Evolutionary conservation across 2,329 filamentous ascomycete species (phyloP).

Genomic region (Sphaceloma murrayae): DNA sequence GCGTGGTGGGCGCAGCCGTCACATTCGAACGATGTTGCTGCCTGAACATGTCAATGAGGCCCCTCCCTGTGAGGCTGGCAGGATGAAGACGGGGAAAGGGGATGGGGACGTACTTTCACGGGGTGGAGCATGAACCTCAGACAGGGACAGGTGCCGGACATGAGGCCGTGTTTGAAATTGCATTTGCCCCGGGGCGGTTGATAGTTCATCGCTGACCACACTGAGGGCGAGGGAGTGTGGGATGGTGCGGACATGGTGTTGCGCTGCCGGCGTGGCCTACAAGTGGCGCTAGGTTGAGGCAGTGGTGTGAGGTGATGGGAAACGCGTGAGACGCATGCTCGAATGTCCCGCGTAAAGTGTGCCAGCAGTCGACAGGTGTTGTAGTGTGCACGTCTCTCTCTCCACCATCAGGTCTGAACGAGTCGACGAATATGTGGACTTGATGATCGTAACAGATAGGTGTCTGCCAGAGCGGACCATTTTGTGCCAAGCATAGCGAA

Average conservation of each 20-base stretch:
- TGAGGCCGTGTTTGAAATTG: conserved; percentile 40
- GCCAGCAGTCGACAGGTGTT: too few species aligned
- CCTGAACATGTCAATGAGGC: too few species aligned
- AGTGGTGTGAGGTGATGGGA: too few species aligned
- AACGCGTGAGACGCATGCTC: too few species aligned
- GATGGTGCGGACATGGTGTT: too few species aligned
- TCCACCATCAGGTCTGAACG: too few species aligned
- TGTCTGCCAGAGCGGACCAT: background rate
- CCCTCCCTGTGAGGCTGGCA: too few species aligned
- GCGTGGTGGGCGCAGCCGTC: conserved; percentile 49
- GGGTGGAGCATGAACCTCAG: conserved; percentile 50
- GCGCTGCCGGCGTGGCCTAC: too few species aligned
- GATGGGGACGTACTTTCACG: conserved; percentile 41
- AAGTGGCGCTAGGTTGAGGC: too few species aligned
- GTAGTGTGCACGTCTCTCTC: too few species aligned
- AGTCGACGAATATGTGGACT: background rate
- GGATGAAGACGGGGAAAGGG: too few species aligned
- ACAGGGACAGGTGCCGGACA: conserved; percentile 42
- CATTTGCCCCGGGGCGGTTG: conserved; percentile 42
- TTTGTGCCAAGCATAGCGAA: conserved; percentile 6
- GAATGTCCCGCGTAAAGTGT: too few species aligned
- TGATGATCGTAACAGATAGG: background rate
- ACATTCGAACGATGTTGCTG: conserved; percentile 44
- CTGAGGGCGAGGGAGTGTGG: conserved; percentile 25
- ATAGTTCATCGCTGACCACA: conserved; percentile 45